Base-by-base conservation (phyloP, 2,329 filamentous ascomycete species). In the Fusarium oxysporum region DNA sequence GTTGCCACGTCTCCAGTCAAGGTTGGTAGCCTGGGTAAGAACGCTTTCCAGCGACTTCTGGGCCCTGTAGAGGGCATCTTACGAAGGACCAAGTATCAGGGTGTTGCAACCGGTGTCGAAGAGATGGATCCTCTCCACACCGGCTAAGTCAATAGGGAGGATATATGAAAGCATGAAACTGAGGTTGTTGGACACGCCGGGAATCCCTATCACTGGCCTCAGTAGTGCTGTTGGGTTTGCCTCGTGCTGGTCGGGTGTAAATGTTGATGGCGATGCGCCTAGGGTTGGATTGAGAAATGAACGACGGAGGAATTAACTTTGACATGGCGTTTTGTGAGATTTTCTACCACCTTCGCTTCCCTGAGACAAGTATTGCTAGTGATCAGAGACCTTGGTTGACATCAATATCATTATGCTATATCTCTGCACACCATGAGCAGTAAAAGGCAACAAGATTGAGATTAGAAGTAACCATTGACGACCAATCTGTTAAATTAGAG, bases 11-110 rank as follows among this genome's bases (percentile, higher is more conserved):
- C 92, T 11, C 93, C 97, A 71, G 93, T 97, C 80, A 98, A 98
- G 85, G 94, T 98, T 56, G 96, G 96, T 8, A 94, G 92, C 54
- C 86, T 99, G 53, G 95, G 95, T 75, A 97, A 98, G 83, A 94
- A 94, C 77, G 96, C 96, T 10, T 99, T 99, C 84, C 96, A 98
- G 85, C 89, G 96, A 76, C 85, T 99, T 77, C 86, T 99, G 38
- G 96, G 96, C 4, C 95, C 96, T 2, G 95, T 98, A 33, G 95
- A 97, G 83, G 92, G 94, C 69, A 97, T 98, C 80, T 94, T 99
- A 93, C 89, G 96, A 82, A 90, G 96, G 79, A 94, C 89, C 51
- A 86, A 87, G 79, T 92, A 92, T 75, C 85, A 87, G 68, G 87
- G 86, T 32, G 86, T 90, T 76, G 88, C 86, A 81, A 86, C 87